Evolutionary conservation across 164 flowering plant species (phyloP).

Genomic region (Dillenia turbinata): DNA sequence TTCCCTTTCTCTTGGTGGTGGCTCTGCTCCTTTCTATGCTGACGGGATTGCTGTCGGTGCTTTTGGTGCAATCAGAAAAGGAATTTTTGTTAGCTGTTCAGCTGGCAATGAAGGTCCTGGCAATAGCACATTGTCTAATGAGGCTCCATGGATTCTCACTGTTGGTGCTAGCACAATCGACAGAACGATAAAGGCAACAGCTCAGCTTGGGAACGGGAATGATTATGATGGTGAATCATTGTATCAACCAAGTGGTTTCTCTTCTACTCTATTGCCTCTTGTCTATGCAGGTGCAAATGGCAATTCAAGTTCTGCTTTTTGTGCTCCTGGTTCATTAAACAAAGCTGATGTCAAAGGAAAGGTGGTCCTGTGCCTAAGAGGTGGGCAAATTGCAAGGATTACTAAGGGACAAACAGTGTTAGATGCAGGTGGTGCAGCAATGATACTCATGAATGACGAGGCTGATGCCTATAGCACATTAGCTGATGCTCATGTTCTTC

Average conservation of each 20-base stretch:
- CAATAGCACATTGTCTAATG: constrained; percentile 25
- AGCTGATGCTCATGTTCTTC: constrained; percentile 45
- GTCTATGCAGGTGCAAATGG: constrained; percentile 30
- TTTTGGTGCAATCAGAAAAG: constrained; percentile 41
- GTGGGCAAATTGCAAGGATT: constrained; percentile 18
- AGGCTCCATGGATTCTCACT: constrained; percentile 63
- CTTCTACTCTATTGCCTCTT: constrained; percentile 23
- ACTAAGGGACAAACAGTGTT: constrained; percentile 39
- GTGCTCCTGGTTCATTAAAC: constrained; percentile 22
- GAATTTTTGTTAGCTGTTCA: constrained; percentile 46
- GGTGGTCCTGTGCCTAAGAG: constrained; percentile 35
- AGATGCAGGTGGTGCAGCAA: constrained; percentile 47
- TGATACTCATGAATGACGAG: constrained; percentile 41
- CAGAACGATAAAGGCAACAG: constrained; percentile 24
- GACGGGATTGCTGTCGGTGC: constrained; percentile 37
- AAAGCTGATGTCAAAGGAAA: constrained; percentile 28
- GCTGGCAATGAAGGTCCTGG: constrained; percentile 55
- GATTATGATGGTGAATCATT: constrained; percentile 40
- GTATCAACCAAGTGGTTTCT: constrained; percentile 28
- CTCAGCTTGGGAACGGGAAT: constrained; percentile 34
- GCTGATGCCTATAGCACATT: constrained; percentile 20
- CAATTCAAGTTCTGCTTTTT: constrained; percentile 9
- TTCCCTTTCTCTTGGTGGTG: constrained; percentile 39
- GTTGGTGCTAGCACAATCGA: constrained; percentile 62
- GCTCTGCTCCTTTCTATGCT: constrained; percentile 13